Evolutionary conservation across 768 basidiomycete species (phyloP).

Genomic region (Tulasnella sp.): DNA sequence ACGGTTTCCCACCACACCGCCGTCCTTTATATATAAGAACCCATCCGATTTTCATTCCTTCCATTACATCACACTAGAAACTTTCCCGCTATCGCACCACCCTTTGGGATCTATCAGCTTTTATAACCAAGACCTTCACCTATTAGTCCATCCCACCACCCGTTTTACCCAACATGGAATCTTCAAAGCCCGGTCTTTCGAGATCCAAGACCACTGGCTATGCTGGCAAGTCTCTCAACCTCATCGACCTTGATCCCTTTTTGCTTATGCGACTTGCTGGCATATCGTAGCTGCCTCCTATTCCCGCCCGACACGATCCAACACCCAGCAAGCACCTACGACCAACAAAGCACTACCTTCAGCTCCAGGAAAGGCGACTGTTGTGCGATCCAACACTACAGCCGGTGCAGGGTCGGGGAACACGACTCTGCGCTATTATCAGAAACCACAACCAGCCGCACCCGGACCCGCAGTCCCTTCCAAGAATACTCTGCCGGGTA

Average conservation of each 20-base stretch:
- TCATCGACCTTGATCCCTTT: not conserved
- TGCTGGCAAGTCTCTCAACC: not conserved
- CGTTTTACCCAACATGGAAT: not conserved
- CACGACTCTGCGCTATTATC: not conserved
- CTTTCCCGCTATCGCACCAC: not conserved
- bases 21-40: not conserved
- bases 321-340: not conserved
- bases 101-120: not conserved
- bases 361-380: not conserved
- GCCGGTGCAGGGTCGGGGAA: not conserved
- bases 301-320: not conserved
- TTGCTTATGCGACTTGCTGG: not conserved
- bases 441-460: not conserved
- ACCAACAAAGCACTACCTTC: not conserved
- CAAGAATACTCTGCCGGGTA: not conserved
- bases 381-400: slow-evolving; percentile 1
- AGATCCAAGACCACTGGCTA: slow-evolving; percentile 4
- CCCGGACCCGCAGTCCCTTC: not conserved
- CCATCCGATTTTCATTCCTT: not conserved
- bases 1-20: not conserved
- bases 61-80: not conserved
- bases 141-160: not conserved
- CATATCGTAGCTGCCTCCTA: not conserved
- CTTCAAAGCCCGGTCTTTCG: not conserved
- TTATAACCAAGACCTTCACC: not conserved